Evolutionary conservation across 2,329 filamentous ascomycete species (phyloP), one percentile per base, ranked within the genome.

Genomic region (Emericellopsis atlantica): DNA sequence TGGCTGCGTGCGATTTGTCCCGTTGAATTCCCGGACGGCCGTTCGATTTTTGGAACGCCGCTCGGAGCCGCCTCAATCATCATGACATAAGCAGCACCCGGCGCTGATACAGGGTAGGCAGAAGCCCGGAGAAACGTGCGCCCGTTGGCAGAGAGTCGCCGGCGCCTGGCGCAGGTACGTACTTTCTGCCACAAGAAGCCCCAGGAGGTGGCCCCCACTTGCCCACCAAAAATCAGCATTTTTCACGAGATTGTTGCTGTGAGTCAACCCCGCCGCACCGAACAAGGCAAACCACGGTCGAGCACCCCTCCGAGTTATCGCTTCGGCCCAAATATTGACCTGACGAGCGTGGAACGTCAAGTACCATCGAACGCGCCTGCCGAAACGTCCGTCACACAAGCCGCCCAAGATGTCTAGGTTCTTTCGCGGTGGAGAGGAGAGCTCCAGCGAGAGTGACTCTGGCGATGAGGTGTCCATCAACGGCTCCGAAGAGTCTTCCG

Each of bases 401-500:
- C 49, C 48, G 50, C 55, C 62, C 69, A 84, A 59, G 47, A 92
- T 90, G 84, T 96, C 92, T 76, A 84, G 88, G 71, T 98, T 96
- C 69, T 96, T 96, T 76, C 84, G 87, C 49, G 84, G 84, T 63
- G 84, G 82, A 57, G 72, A 76, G 70, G 89, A 94, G 67, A 95
- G 89, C 79, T 95, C 90, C 58, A 86, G 79, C 73, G 89, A 95
- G 67, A 89, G 79, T 70, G 26, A 29, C 26, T 87, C 86, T 74
- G 94, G 87, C 57, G 90, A 95, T 54, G 90, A 96, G 73, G 89
- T 96, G 70, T 83, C 89, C 67, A 81, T 95, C 67, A 93, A 93
- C 79, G 78, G 75, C 53, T 57, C 56, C 45, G 57, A 59, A 49
- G 59, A 61, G 51, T 31, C 26, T 9, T 33, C 37, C 79, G 44